Evolutionary conservation across 2,329 filamentous ascomycete species (phyloP), one percentile per base, ranked within the genome.

Genomic region (Diatrype stigma): DNA sequence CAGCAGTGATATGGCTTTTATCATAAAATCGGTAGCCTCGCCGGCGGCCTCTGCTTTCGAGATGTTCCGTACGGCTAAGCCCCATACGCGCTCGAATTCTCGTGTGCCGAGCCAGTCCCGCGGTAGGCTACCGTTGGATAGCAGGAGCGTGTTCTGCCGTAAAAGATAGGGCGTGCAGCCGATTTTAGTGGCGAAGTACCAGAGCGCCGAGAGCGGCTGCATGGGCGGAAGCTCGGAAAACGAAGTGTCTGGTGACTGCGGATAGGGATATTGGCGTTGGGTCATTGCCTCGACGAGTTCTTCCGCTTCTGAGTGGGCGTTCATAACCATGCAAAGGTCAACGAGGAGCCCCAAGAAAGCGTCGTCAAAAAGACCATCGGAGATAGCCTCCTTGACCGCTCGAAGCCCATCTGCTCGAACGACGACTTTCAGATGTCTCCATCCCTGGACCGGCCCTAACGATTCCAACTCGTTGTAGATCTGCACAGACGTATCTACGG

Each of bases 381-480:
- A 47, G 14, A 76, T 72, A 2, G 73, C 76, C 19, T 71, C 66
- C 48, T 60, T 64, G 23, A 81, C 54, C 2, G 76, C 67, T 28
- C 69, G 59, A 16, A 79, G 52, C 7, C 73, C 75, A 51, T 81
- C 76, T 16, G 75, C 70, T 42, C 76, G 69, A 14, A 76, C 72
- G 11, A 79, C 66, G 2, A 62, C 59, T 45, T 71, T 68, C 1
- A 81, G 67, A 51, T 74, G 70, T 49, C 61, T 71, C 74, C 77
- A 80, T 14, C 77, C 77, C 28, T 62, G 53, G 2, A 64, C 63
- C 1, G 68, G 63, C 7, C 75, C 74, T 2, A 78, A 58, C 2
- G 64, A 56, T 56, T 81, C 77, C 16, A 81, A 57, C 16, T 79
- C 72, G 42, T 72, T 67, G 55, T 81, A 81, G 21, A 79, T 67